Percentiles rank a stretch among this genome's conserved stretches.
Evolutionary conservation across 768 basidiomycete species (phyloP).

Genomic region (Dictyophora rubrovolvata): DNA sequence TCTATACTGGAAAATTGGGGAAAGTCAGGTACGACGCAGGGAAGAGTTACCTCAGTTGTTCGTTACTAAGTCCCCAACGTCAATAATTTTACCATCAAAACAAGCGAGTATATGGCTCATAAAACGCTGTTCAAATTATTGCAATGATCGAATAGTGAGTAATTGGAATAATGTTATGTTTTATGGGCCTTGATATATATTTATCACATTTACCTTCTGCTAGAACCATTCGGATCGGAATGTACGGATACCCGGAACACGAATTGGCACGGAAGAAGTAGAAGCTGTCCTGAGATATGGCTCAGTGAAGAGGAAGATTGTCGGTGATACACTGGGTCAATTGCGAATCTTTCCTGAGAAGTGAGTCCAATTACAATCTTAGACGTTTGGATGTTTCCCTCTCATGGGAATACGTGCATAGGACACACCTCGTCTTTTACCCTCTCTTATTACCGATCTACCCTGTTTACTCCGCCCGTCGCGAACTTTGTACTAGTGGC

Average conservation of each 20-base stretch:
- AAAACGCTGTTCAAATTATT: too few relatives aligned
- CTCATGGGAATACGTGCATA: background rate
- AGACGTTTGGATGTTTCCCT: background rate
- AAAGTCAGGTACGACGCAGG: too few relatives aligned
- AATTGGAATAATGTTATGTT: background rate
- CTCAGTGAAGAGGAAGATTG: background rate
- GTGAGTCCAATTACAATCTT: background rate
- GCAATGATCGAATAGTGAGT: too few relatives aligned
- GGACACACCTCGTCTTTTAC: background rate
- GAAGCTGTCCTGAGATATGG: background rate
- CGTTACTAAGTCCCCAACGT: too few relatives aligned
- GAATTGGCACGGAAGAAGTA: background rate
- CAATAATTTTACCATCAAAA: too few relatives aligned
- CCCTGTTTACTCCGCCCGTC: too few relatives aligned
- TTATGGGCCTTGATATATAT: background rate
- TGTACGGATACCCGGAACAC: background rate
- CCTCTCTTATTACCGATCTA: background rate
- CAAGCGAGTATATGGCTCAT: too few relatives aligned
- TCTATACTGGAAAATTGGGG: too few relatives aligned
- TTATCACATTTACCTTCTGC: background rate
- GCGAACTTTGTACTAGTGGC: too few relatives aligned
- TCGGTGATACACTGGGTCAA: background rate
- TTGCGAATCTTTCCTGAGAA: background rate
- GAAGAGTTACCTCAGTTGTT: too few relatives aligned
- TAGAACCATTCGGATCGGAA: background rate